These are phyloP conservation scores for Pinus taeda DNA, from an alignment of 75 land plant genomes.

Conservation along the genomic window DNA sequence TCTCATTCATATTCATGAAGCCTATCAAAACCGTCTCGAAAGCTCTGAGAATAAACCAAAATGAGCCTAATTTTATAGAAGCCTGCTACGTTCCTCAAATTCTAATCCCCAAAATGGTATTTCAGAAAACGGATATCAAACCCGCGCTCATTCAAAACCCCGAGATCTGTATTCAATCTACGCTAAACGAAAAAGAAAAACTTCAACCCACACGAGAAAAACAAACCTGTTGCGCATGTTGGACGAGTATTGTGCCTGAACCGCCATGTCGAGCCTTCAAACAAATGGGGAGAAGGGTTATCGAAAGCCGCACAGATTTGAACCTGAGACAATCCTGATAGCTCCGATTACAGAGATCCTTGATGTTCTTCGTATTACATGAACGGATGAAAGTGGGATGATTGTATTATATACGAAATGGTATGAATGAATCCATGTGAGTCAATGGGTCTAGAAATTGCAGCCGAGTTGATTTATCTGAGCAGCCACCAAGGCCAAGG, in stretches of 20 bases:
- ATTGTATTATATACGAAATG: neutral
- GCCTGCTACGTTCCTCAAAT: neutral
- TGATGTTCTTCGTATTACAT: neutral
- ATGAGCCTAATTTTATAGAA: neutral
- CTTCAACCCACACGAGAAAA: too few relatives aligned
- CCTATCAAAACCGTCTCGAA: too few relatives aligned
- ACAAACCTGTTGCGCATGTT: conserved; percentile 11
- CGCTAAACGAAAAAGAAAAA: neutral
- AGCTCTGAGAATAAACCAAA: too few relatives aligned
- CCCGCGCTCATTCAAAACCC: too few relatives aligned
- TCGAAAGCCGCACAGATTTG: neutral
- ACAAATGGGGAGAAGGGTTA: neutral
- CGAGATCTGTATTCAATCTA: too few relatives aligned
- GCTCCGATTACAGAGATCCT: neutral
- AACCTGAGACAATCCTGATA: neutral
- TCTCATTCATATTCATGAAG: too few relatives aligned
- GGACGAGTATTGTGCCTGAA: conserved; percentile 6
- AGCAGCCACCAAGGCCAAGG: neutral
- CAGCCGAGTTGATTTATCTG: neutral
- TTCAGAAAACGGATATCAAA: neutral
- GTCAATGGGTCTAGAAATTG: conserved; percentile 4
- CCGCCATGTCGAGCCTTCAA: neutral
- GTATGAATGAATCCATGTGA: conserved; percentile 8
- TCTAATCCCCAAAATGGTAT: neutral
- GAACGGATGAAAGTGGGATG: neutral